Conservation (phyloP, 2,329 filamentous ascomycete genomes). For the Aspergillus fumigatiaffinis region DNA sequence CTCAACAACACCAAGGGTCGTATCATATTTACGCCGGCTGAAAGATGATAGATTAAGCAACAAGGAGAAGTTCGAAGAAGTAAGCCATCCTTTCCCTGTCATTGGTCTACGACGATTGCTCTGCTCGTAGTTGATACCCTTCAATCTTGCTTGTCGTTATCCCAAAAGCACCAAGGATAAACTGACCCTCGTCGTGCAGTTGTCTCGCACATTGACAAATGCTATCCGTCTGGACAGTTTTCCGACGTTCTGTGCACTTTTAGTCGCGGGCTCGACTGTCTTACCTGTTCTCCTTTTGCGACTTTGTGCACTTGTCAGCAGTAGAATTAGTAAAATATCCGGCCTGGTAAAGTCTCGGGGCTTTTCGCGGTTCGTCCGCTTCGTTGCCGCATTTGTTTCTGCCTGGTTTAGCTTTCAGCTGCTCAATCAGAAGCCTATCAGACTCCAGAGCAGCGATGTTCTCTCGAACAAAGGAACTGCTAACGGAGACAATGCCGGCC, state of each 20-base stretch:
- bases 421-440: constrained; percentile 40
- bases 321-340: constrained; percentile 14
- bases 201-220: constrained; percentile 35
- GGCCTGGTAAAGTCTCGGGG: constrained; percentile 14
- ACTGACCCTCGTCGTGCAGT: constrained; percentile 29
- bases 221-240: constrained; percentile 46
- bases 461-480: constrained; percentile 5
- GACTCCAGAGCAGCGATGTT: constrained; percentile 10
- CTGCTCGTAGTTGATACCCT: not conserved
- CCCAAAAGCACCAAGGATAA: not conserved
- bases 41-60: constrained; percentile 27
- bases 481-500: constrained; percentile 4
- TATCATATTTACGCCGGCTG: constrained; percentile 37
- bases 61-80: constrained; percentile 33
- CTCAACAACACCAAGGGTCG: constrained; percentile 43
- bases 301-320: constrained; percentile 22
- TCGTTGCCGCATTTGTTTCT: constrained; percentile 46
- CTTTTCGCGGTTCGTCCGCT: constrained; percentile 30
- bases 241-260: constrained; percentile 49
- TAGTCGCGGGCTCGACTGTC: constrained; percentile 51
- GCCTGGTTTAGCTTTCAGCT: constrained; percentile 49
- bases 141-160: not conserved
- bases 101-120: not conserved
- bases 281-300: constrained; percentile 33
- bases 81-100: constrained; percentile 20